phyloP scores from a whole-genome alignment of 257 asterid species.

The Coffea eugenioides region DNA sequence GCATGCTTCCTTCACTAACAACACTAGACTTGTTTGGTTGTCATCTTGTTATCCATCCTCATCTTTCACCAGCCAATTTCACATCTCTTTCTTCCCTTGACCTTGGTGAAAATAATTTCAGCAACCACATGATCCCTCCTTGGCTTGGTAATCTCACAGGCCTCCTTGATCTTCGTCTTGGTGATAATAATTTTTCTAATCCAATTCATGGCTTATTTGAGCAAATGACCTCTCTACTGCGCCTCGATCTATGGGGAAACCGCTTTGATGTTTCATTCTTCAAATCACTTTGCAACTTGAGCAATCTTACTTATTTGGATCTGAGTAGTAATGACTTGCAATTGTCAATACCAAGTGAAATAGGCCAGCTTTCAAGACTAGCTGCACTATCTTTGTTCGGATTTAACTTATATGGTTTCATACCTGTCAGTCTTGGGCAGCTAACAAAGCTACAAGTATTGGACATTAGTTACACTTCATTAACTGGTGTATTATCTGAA shows the following conservation, averaged over 20 bases:
- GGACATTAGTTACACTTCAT: too few relatives aligned
- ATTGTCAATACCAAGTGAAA: background rate
- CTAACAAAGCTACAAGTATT: background rate
- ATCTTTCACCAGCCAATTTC: conserved; percentile 11
- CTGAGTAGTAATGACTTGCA: background rate
- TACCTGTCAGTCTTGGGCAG: conserved; percentile 6
- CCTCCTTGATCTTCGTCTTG: background rate
- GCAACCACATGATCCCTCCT: background rate
- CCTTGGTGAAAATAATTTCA: background rate
- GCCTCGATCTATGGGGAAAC: background rate
- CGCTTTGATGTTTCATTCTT: background rate
- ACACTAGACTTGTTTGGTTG: conserved; percentile 1
- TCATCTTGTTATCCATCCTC: background rate
- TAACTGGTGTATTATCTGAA: background rate
- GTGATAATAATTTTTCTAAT: background rate
- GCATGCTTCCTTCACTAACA: background rate
- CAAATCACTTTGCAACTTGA: background rate
- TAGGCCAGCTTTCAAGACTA: background rate
- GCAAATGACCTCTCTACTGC: background rate
- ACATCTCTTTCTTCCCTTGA: conserved; percentile 12
- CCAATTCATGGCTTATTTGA: background rate
- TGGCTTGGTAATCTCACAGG: background rate
- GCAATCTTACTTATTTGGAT: background rate
- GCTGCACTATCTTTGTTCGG: background rate
- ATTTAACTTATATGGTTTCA: background rate